Percentiles rank a stretch among this genome's conserved stretches.
Evolutionary conservation across 352 stramenopile species (phyloP).

Genomic region (Globisporangium takayamanum): DNA sequence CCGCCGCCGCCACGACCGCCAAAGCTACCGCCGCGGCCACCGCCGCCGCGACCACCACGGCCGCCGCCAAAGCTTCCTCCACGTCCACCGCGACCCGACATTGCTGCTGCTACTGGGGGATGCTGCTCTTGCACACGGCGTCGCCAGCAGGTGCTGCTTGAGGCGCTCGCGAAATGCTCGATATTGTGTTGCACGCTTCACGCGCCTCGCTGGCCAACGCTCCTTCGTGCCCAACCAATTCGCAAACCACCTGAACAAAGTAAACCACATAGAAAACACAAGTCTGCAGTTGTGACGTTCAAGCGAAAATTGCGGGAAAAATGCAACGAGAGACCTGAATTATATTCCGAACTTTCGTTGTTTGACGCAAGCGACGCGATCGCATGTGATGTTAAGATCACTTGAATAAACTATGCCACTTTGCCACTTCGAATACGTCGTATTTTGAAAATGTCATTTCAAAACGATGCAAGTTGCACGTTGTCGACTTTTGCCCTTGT

Average conservation of each 20-base stretch:
- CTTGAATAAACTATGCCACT: too few species aligned
- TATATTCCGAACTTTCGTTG: too few species aligned
- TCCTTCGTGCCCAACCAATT: constrained; percentile 8
- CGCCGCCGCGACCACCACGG: constrained; percentile 36
- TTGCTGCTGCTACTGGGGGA: constrained; percentile 1
- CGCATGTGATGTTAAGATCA: too few species aligned
- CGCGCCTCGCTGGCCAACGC: background rate
- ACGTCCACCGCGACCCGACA: constrained; percentile 57
- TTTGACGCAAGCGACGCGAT: too few species aligned
- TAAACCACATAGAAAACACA: background rate
- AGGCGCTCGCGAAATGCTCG: background rate
- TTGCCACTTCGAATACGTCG: too few species aligned
- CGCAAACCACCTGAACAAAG: background rate
- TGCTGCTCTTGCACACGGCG: background rate
- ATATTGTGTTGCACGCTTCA: background rate
- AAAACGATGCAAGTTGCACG: background rate
- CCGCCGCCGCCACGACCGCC: constrained; percentile 26
- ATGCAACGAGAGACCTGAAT: too few species aligned
- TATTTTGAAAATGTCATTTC: too few species aligned
- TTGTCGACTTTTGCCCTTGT: too few species aligned
- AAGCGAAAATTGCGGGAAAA: too few species aligned
- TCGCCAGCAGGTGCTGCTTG: background rate
- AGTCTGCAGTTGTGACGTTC: background rate
- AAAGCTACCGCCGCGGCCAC: constrained; percentile 34
- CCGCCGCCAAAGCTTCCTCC: constrained; percentile 37